Evolutionary conservation across 1,284 basidiomycete species (phyloP).

Genomic region (Ganoderma multipileum): DNA sequence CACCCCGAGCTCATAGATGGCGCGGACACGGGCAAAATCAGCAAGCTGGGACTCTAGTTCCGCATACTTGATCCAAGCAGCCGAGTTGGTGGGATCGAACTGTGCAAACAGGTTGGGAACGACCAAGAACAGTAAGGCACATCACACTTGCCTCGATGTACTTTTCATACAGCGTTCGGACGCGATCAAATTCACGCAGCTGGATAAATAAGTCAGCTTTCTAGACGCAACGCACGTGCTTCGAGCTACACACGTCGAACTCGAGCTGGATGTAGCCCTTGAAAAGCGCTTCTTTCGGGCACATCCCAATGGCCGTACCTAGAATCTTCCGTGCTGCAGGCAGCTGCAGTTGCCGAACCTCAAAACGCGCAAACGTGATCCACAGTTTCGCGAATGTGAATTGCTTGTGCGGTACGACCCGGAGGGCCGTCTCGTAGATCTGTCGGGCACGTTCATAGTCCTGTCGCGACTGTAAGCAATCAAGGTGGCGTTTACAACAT

Average conservation of each 20-base stretch:
- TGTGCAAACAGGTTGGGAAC: constrained; percentile 38
- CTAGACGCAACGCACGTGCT: neutral
- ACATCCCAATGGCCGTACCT: constrained; percentile 93
- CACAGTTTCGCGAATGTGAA: constrained; percentile 99
- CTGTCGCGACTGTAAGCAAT: constrained; percentile 43
- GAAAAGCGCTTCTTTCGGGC: constrained; percentile 93
- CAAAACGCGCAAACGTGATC: constrained; percentile 92
- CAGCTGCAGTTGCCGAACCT: constrained; percentile 87
- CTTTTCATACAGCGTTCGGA: constrained; percentile 92
- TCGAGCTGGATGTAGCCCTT: constrained; percentile 95
- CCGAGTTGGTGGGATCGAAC: constrained; percentile 90
- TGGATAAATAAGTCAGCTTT: constrained; percentile 35
- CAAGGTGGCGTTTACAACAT: neutral
- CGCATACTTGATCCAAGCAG: constrained; percentile 97
- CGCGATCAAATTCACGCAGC: constrained; percentile 95
- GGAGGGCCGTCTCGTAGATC: constrained; percentile 91
- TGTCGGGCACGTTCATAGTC: constrained; percentile 88
- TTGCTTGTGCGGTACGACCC: constrained; percentile 91
- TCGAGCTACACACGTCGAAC: constrained; percentile 70
- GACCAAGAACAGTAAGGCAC: no score
- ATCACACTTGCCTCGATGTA: constrained; percentile 79
- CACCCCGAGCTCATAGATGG: constrained; percentile 96
- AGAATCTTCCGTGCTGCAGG: constrained; percentile 89
- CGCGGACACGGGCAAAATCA: constrained; percentile 91
- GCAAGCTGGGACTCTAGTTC: constrained; percentile 94